A percentile compares a stretch with the other conserved stretches of the same genome.
These are phyloP conservation scores for Schizonepeta tenuifolia DNA, from an alignment of 257 asterid genomes.

Conservation along the genomic window DNA sequence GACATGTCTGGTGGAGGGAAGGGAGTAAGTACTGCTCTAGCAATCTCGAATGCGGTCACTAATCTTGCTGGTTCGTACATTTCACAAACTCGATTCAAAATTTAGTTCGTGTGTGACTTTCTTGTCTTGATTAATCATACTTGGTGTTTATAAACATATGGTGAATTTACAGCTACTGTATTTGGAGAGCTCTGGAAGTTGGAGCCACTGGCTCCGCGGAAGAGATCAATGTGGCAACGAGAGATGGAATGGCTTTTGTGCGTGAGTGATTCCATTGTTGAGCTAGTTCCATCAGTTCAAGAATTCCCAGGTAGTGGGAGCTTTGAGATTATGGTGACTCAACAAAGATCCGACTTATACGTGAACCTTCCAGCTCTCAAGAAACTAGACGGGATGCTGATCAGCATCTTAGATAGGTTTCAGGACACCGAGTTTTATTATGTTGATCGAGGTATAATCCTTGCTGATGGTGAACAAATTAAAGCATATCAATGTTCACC, in stretches of 20 bases:
- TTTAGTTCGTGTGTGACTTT: background rate
- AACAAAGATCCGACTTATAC: slow-evolving; percentile 72
- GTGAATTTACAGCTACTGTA: slow-evolving; percentile 60
- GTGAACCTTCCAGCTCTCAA: slow-evolving; percentile 89
- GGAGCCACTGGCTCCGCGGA: slow-evolving; percentile 71
- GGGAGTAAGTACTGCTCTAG: slow-evolving; percentile 87
- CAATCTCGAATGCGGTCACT: slow-evolving; percentile 91
- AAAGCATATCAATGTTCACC: slow-evolving; percentile 49
- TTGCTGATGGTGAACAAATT: slow-evolving; percentile 52
- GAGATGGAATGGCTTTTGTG: slow-evolving; percentile 97
- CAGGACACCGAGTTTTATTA: slow-evolving; percentile 70
- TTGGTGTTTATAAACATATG: slow-evolving; percentile 9
- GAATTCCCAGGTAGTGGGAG: slow-evolving; percentile 75
- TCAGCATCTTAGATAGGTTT: slow-evolving; percentile 80
- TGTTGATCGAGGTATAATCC: slow-evolving; percentile 69
- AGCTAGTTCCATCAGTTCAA: slow-evolving; percentile 85
- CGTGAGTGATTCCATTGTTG: slow-evolving; percentile 86
- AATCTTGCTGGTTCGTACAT: slow-evolving; percentile 75
- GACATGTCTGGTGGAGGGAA: slow-evolving; percentile 99
- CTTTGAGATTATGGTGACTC: slow-evolving; percentile 85
- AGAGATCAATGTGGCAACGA: slow-evolving; percentile 67
- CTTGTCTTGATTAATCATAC: background rate
- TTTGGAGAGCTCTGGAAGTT: slow-evolving; percentile 91
- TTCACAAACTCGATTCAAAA: slow-evolving; percentile 3
- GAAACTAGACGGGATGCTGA: slow-evolving; percentile 73